A percentile compares a stretch with the other conserved stretches of the same genome.
Evolutionary conservation across 176 grass and related monocot species (phyloP).

Genomic region (Secale cereale): DNA sequence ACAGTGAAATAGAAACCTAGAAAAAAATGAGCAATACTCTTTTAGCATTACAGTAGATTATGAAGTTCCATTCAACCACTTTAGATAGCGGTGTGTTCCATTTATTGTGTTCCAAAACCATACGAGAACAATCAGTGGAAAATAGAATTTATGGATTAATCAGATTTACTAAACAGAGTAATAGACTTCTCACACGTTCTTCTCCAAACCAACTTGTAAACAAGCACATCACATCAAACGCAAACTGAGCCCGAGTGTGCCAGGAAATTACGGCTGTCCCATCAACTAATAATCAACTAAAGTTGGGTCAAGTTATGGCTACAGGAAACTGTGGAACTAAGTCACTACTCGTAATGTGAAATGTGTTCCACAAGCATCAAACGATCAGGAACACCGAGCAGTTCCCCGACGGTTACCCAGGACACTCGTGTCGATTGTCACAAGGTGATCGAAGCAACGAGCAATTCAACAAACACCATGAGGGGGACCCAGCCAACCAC

Average conservation of each 20-base stretch:
- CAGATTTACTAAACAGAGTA: neutral
- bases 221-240: neutral
- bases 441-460: neutral
- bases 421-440: neutral
- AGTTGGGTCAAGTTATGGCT: neutral
- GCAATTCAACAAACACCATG: constrained; percentile 7
- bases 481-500: neutral
- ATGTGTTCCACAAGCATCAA: neutral
- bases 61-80: neutral
- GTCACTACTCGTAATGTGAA: neutral
- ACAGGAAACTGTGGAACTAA: neutral
- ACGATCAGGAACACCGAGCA: neutral
- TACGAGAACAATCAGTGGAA: neutral
- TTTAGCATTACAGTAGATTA: neutral
- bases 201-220: neutral
- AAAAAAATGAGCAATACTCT: constrained; percentile 4
- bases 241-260: neutral
- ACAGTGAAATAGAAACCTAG: neutral
- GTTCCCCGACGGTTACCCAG: neutral
- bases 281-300: neutral
- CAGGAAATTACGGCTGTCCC: neutral
- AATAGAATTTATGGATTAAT: neutral
- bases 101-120: neutral
- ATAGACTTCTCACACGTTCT: neutral
- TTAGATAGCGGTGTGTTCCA: neutral